Evolutionary conservation across 1,284 basidiomycete species (phyloP).

Genomic region (Ceratorhiza oryzae-sativae): DNA sequence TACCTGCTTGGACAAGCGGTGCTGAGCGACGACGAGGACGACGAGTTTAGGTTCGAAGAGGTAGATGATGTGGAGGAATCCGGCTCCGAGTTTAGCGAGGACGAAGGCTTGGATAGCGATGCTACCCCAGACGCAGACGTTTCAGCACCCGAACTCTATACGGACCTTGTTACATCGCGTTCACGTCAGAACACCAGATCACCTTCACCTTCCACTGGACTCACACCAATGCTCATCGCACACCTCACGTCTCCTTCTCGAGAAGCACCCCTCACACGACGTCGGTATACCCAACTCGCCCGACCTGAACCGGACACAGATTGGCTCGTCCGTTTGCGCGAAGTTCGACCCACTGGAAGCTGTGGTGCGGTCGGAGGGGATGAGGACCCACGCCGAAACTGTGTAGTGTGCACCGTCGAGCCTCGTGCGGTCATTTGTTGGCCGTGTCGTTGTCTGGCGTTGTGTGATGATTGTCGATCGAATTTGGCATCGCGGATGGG

Average conservation of each 20-base stretch:
- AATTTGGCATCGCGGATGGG: slow-evolving; percentile 68
- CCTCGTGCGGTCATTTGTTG: slow-evolving; percentile 75
- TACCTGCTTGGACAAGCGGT: slow-evolving; percentile 67
- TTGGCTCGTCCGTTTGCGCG: neutral
- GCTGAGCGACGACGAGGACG: slow-evolving; percentile 69
- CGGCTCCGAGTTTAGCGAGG: slow-evolving; percentile 1
- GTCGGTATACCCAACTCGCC: slow-evolving; percentile 53
- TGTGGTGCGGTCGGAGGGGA: slow-evolving; percentile 11
- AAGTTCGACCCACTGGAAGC: slow-evolving; percentile 41
- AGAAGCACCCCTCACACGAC: slow-evolving; percentile 59
- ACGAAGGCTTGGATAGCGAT: slow-evolving; percentile 45
- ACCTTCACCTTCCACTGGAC: neutral
- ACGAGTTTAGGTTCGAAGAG: slow-evolving; percentile 52
- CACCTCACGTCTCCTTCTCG: slow-evolving; percentile 55
- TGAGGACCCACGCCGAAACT: slow-evolving; percentile 57
- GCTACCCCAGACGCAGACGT: slow-evolving; percentile 49
- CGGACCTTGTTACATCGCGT: slow-evolving; percentile 54
- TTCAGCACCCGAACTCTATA: slow-evolving; percentile 52
- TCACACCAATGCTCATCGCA: slow-evolving; percentile 58
- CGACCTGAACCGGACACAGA: slow-evolving; percentile 11
- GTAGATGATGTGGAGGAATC: slow-evolving; percentile 35
- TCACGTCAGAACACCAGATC: slow-evolving; percentile 6
- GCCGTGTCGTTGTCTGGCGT: slow-evolving; percentile 78
- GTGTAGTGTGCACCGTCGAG: slow-evolving; percentile 77
- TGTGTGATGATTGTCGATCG: slow-evolving; percentile 75